phyloP scores from a whole-genome alignment of 1,139 yeast species.

The Casaregolazyma lundiana region DNA sequence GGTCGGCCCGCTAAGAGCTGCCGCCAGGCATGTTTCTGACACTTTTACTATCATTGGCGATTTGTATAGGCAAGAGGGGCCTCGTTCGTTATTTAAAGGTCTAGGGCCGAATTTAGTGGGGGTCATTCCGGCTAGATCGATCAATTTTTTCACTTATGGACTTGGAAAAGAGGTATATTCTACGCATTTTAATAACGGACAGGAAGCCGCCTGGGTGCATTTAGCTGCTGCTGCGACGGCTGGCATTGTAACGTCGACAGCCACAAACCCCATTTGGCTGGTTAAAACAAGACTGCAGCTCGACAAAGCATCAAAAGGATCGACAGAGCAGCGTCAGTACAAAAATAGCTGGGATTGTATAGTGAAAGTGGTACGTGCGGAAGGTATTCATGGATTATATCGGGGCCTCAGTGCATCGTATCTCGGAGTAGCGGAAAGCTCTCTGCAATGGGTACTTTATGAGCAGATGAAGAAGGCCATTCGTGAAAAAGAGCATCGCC shows the following conservation, averaged over 20 bases:
- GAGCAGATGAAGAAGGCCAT: constrained; percentile 87
- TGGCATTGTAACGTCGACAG: constrained; percentile 92
- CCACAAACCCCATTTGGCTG: constrained; percentile 99
- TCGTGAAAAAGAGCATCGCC: constrained; percentile 46
- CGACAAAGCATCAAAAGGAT: constrained; percentile 46
- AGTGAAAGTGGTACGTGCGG: constrained; percentile 60
- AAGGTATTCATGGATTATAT: constrained; percentile 78
- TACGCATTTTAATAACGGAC: constrained; percentile 58
- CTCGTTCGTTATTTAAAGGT: constrained; percentile 84
- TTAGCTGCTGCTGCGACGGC: constrained; percentile 86
- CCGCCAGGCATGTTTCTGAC: constrained; percentile 71
- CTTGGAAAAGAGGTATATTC: constrained; percentile 72
- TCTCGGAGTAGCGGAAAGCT: constrained; percentile 88
- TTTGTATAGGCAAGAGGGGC: constrained; percentile 74
- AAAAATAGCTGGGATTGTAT: constrained; percentile 85
- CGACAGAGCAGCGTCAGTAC: constrained; percentile 55
- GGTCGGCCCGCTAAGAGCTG: constrained; percentile 36
- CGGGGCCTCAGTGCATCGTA: constrained; percentile 91
- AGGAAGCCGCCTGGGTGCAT: constrained; percentile 84
- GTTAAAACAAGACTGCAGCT: constrained; percentile 91
- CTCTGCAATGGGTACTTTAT: constrained; percentile 94
- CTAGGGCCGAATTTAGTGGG: constrained; percentile 96
- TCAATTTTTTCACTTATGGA: constrained; percentile 96
- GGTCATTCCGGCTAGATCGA: constrained; percentile 97
- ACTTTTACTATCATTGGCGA: constrained; percentile 68